phyloP scores from a whole-genome alignment of 352 stramenopile genomes.

The Globisporangium barbulae region DNA sequence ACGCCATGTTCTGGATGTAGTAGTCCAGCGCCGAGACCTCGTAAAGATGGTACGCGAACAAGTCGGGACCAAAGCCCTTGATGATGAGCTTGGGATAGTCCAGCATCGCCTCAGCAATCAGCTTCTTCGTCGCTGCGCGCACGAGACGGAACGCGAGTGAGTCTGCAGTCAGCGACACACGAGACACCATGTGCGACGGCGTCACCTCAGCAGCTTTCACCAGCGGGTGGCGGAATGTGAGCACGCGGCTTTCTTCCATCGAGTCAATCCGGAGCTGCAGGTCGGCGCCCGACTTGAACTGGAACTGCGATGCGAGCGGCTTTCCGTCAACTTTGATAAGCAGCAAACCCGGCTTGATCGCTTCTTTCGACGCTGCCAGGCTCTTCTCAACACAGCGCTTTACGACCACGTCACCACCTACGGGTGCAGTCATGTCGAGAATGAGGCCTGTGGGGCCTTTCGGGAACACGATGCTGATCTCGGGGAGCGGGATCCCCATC shows the following conservation, averaged over 20 bases:
- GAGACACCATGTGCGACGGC: slow-evolving; percentile 44
- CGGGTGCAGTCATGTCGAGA: slow-evolving; percentile 34
- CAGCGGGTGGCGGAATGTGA: slow-evolving; percentile 80
- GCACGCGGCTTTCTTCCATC: slow-evolving; percentile 43
- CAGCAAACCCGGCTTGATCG: slow-evolving; percentile 67
- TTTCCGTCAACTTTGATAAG: slow-evolving; percentile 72
- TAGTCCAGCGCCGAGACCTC: slow-evolving; percentile 63
- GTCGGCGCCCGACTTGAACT: slow-evolving; percentile 49
- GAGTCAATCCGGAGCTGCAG: slow-evolving; percentile 52
- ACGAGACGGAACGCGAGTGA: slow-evolving; percentile 70
- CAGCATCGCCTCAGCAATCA: slow-evolving; percentile 59
- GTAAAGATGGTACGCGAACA: slow-evolving; percentile 84
- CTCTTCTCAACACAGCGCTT: slow-evolving; percentile 48
- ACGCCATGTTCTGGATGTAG: slow-evolving; percentile 72
- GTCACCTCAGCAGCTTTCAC: slow-evolving; percentile 56
- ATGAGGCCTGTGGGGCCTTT: slow-evolving; percentile 62
- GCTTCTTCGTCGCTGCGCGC: slow-evolving; percentile 51
- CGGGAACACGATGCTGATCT: slow-evolving; percentile 75
- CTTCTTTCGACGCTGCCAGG: slow-evolving; percentile 56
- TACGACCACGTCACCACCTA: slow-evolving; percentile 38
- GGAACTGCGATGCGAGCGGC: slow-evolving; percentile 42
- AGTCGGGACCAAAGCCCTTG: slow-evolving; percentile 64
- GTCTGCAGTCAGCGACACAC: slow-evolving; percentile 48
- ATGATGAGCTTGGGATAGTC: slow-evolving; percentile 51
- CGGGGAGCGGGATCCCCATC: slow-evolving; percentile 73